Percentiles rank a stretch among this genome's conserved stretches.
These are phyloP conservation scores for Penicillium robsamsonii DNA, from an alignment of 495 filamentous ascomycete genomes.

Conservation along the genomic window DNA sequence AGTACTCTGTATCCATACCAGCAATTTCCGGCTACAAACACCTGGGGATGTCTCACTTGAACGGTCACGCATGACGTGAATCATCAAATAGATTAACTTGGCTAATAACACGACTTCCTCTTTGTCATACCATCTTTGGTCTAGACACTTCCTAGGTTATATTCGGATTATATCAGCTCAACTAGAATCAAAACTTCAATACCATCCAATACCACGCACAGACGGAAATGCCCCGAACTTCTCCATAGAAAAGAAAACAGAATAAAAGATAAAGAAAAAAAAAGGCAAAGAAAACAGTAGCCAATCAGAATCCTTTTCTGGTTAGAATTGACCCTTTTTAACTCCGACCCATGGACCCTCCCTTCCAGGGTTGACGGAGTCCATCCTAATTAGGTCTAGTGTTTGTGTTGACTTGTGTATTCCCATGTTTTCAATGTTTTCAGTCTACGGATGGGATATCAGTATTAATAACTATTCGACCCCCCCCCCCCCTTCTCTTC, in stretches of 20 bases:
- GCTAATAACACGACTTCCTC: no score
- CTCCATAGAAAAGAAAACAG: not conserved
- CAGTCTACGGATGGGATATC: not conserved
- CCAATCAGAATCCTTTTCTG: not conserved
- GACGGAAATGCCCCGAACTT: not conserved
- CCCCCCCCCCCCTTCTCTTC: slow-evolving; percentile 10
- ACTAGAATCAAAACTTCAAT: not conserved
- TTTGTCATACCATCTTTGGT: not conserved
- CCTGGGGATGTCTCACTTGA: slow-evolving; percentile 10
- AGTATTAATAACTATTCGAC: slow-evolving; percentile 10
- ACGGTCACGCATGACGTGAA: not conserved
- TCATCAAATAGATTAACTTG: not conserved
- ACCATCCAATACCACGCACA: not conserved
- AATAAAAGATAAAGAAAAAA: not conserved
- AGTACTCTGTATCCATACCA: slow-evolving; percentile 1
- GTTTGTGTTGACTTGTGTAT: not conserved
- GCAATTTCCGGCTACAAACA: slow-evolving; percentile 7
- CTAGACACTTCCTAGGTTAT: no score
- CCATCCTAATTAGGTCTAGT: not conserved
- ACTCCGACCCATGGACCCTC: not conserved
- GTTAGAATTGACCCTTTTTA: not conserved
- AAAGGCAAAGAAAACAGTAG: not conserved
- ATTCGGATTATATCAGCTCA: no score
- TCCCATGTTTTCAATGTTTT: not conserved
- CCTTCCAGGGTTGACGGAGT: not conserved